Evolutionary conservation across 1,284 basidiomycete species (phyloP).

Genomic region (Cryptococcus maquisensis): DNA sequence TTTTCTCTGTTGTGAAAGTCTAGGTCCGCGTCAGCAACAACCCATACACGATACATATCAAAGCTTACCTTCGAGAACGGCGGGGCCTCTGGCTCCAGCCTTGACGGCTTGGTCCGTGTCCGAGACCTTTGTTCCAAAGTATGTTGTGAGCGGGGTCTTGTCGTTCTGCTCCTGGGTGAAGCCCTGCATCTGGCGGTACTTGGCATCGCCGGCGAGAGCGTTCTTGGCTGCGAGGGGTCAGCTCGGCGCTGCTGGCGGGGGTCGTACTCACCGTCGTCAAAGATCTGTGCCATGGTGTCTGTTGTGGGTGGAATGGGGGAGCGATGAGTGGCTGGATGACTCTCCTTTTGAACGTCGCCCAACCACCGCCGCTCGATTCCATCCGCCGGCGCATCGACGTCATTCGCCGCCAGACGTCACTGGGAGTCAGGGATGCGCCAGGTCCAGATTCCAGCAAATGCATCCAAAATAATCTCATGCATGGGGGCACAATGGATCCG

Average conservation of each 20-base stretch:
- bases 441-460: too few species aligned
- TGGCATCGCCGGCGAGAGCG: conserved; percentile 37
- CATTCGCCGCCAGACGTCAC: background rate
- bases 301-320: background rate
- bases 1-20: conserved; percentile 50
- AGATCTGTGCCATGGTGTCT: background rate
- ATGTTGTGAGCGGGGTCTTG: conserved; percentile 36
- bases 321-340: background rate
- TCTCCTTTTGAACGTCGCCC: background rate
- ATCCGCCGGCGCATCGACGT: too few species aligned
- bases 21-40: background rate
- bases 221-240: conserved; percentile 19
- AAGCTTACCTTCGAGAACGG: conserved; percentile 31
- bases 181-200: conserved; percentile 36
- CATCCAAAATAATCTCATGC: too few species aligned
- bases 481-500: too few species aligned
- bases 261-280: background rate
- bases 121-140: conserved; percentile 41
- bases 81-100: conserved; percentile 45
- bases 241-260: background rate
- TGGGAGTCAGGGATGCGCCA: too few species aligned
- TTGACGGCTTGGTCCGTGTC: conserved; percentile 43
- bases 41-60: background rate
- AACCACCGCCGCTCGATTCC: background rate
- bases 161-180: conserved; percentile 27